Evolutionary conservation across 2,329 filamentous ascomycete genomes (phyloP), one percentile per base, ranked within the genome.

Genomic region (Cryphonectria japonica): DNA sequence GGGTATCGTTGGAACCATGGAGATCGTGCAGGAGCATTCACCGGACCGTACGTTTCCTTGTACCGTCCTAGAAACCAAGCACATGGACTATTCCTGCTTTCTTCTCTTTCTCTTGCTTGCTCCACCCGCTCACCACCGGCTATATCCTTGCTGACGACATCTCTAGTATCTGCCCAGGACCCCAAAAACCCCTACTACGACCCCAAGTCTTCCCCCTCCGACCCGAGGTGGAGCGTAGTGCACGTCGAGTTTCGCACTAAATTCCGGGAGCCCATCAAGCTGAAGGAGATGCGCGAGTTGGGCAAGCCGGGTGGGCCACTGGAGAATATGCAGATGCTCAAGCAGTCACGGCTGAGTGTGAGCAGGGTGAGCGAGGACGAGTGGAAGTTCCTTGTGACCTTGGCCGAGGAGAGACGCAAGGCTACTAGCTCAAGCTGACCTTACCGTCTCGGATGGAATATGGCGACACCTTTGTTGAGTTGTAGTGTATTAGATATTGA

Each of bases 161-260:
- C n/a, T 43, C 1, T 71, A 91, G 90, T 91, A 77, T 88, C 90
- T 34, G 92, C 92, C 2, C 92, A 93, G 72, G 89, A 96, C 75
- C 84, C 88, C 22, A 84, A 87, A 63, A 88, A 91, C 69, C 91
- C 94, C 0, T 98, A 98, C 82, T 97, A 94, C 79, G 96, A 98
- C 78, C 82, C 91, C 1, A 92, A 92, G 68, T 93, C 92, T 1
- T 90, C 88, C 74, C 84, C 87, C 68, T 85, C 88, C 1, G 88
- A 91, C 66, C 92, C 92, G 0, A 93, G 90, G 76, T 99, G 96
- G 96, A 93, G 91, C 68, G 88, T 96, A 26, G 96, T 98, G 1
- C 92, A 97, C 73, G 95, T 98, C 64, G 87, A 91, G 76, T 98
- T 97, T 79, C 89, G 92, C 70, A 90, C 89, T 79, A 98, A 97